Evolutionary conservation across 2,329 filamentous ascomycete genomes (phyloP).

Genomic region (Neobulgaria alba): DNA sequence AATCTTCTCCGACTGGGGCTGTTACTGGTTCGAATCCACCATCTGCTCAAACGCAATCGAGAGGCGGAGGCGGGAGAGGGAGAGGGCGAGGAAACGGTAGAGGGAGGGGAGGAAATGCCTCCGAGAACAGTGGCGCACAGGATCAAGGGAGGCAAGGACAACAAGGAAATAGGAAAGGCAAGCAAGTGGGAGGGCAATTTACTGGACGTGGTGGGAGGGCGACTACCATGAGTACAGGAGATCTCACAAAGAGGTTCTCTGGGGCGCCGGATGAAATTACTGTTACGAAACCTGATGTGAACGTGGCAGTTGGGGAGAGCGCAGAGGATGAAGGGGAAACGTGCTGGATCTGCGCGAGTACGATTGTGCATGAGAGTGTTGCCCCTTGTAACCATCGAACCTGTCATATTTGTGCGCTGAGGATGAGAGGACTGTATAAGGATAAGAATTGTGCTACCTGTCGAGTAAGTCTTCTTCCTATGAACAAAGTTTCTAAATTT

Average conservation of each 20-base stretch:
- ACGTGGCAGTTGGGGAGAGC: constrained; percentile 28
- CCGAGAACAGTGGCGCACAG: too few species aligned
- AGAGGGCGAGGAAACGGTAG: constrained; percentile 8
- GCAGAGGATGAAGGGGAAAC: constrained; percentile 67
- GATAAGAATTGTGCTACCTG: constrained; percentile 96
- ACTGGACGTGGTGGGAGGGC: background rate
- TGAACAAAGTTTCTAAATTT: background rate
- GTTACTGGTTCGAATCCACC: background rate
- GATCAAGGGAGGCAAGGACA: constrained; percentile 1
- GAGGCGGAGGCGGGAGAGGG: constrained; percentile 5
- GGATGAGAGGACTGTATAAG: constrained; percentile 90
- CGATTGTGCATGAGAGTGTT: constrained; percentile 78
- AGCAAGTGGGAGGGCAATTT: constrained; percentile 3
- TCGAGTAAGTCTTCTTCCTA: constrained; percentile 50
- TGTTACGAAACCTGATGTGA: background rate
- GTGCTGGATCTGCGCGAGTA: constrained; percentile 96
- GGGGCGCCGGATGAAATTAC: constrained; percentile 9
- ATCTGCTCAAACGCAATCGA: background rate
- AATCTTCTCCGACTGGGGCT: too few species aligned
- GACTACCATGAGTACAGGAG: constrained; percentile 12
- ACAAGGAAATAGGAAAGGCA: constrained; percentile 3
- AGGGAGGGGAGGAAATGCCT: constrained; percentile 1
- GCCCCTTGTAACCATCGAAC: constrained; percentile 94
- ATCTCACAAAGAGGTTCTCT: constrained; percentile 12
- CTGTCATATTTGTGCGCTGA: constrained; percentile 89